These are phyloP conservation scores for Cladosporium phlei DNA, from an alignment of 2,329 filamentous ascomycete genomes.

Conservation along the genomic window DNA sequence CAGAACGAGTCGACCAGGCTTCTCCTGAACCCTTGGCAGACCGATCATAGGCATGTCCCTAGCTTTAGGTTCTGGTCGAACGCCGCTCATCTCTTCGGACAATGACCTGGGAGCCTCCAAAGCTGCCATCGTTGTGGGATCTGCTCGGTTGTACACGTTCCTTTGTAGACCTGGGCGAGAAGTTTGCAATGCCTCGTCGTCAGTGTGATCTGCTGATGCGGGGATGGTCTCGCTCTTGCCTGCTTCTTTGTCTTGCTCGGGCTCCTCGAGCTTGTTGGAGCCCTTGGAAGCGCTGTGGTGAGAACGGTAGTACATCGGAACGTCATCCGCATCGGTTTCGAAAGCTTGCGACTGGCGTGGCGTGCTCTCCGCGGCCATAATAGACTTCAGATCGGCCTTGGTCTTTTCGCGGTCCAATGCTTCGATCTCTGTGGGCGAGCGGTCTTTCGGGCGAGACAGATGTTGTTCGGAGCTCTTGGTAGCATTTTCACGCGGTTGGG, in stretches of 20 bases:
- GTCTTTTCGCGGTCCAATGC: conserved; percentile 20
- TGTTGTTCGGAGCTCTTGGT: too few relatives aligned
- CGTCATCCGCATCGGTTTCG: too few relatives aligned
- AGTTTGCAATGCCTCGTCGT: too few relatives aligned
- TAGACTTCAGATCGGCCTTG: conserved; percentile 20
- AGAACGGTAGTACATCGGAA: too few relatives aligned
- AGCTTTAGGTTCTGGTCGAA: conserved; percentile 14
- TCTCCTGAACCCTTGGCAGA: conserved; percentile 3
- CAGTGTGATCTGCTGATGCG: too few relatives aligned
- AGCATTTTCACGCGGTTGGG: neutral
- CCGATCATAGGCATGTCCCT: conserved; percentile 16
- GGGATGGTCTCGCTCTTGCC: too few relatives aligned
- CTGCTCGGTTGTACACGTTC: neutral
- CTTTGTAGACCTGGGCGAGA: neutral
- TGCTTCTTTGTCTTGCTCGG: too few relatives aligned
- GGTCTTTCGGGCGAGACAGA: neutral
- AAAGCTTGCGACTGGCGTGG: neutral
- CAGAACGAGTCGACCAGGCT: conserved; percentile 14
- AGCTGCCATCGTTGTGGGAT: conserved; percentile 4
- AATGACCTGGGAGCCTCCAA: neutral
- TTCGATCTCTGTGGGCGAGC: conserved; percentile 3
- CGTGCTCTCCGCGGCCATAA: conserved; percentile 9
- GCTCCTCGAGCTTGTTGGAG: too few relatives aligned
- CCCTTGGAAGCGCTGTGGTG: too few relatives aligned
- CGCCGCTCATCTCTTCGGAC: neutral